These are phyloP conservation scores for thale cress (Arabidopsis thaliana) DNA, from an alignment of 345 rosid genomes.

Conservation along the genomic window DNA sequence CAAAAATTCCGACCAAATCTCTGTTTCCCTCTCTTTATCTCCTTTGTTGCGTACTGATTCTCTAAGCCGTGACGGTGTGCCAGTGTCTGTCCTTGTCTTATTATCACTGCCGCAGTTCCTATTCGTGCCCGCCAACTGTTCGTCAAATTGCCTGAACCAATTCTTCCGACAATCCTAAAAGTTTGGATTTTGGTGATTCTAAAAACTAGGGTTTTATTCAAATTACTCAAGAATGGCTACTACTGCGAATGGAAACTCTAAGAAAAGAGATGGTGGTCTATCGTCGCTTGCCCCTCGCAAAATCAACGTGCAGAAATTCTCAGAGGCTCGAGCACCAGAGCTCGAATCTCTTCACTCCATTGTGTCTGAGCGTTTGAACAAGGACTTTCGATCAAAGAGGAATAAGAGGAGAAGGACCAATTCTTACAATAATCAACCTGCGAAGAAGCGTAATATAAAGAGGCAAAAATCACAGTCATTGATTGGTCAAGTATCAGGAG, in stretches of 20 bases:
- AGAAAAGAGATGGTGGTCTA: constrained; percentile 30
- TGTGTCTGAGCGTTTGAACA: constrained; percentile 56
- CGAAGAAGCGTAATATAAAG: constrained; percentile 57
- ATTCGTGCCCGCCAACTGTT: constrained; percentile 35
- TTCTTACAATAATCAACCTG: constrained; percentile 56
- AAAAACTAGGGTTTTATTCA: not conserved
- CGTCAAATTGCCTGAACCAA: constrained; percentile 38
- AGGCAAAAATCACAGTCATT: constrained; percentile 47
- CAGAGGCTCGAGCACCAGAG: constrained; percentile 72
- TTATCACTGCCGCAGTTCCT: not conserved
- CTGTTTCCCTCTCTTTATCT: not conserved
- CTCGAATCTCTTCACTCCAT: constrained; percentile 70
- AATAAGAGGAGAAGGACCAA: constrained; percentile 89
- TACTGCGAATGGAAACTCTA: constrained; percentile 24
- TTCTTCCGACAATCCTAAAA: constrained; percentile 7
- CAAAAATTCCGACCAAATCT: not conserved
- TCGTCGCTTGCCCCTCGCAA: constrained; percentile 58
- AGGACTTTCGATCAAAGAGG: constrained; percentile 66
- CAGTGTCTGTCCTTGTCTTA: not conserved
- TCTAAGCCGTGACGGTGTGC: not conserved
- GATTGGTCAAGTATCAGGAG: constrained; percentile 36
- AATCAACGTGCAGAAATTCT: constrained; percentile 69
- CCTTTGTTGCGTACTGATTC: not conserved
- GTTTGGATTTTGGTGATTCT: not conserved
- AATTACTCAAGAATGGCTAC: constrained; percentile 26